Percentiles rank a stretch among this genome's conserved stretches.
Conservation (phyloP, 345 rosid genomes). For the Diplotaxis tenuifolia region DNA sequence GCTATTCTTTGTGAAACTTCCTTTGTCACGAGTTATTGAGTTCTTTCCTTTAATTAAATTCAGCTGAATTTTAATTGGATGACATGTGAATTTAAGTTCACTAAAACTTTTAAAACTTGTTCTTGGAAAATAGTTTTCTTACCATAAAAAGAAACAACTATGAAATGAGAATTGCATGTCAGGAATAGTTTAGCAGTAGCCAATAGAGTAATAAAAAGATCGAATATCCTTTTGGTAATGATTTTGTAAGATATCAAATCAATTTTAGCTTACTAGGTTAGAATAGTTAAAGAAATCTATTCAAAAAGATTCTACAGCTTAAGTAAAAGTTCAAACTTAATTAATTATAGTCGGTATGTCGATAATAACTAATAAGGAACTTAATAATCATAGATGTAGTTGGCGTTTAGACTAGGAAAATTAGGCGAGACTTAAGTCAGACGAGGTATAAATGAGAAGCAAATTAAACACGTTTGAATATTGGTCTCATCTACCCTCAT, state of each 20-base stretch:
- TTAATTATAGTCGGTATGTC: neutral
- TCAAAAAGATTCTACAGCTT: neutral
- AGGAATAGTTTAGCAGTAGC: neutral
- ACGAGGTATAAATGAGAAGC: neutral
- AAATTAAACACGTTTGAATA: slow-evolving; percentile 28
- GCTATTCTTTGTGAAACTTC: no score
- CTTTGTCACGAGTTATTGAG: no score
- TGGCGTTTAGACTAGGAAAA: neutral
- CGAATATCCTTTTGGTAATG: neutral
- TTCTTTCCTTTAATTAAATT: no score
- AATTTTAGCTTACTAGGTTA: neutral
- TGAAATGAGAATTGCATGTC: neutral
- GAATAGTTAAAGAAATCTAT: no score
- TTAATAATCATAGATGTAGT: neutral
- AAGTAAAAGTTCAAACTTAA: neutral
- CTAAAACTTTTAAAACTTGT: neutral
- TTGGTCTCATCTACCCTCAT: slow-evolving; percentile 29
- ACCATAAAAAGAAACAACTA: neutral
- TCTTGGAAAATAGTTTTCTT: neutral
- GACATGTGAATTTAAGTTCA: neutral
- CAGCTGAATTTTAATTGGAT: neutral
- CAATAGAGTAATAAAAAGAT: neutral
- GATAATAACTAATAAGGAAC: neutral
- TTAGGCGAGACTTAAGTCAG: slow-evolving; percentile 7
- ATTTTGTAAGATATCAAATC: neutral